Percentiles rank a stretch among this genome's conserved stretches.
Conservation (phyloP, 1,284 basidiomycete species). For the Apiotrichum veenhuisii region DNA sequence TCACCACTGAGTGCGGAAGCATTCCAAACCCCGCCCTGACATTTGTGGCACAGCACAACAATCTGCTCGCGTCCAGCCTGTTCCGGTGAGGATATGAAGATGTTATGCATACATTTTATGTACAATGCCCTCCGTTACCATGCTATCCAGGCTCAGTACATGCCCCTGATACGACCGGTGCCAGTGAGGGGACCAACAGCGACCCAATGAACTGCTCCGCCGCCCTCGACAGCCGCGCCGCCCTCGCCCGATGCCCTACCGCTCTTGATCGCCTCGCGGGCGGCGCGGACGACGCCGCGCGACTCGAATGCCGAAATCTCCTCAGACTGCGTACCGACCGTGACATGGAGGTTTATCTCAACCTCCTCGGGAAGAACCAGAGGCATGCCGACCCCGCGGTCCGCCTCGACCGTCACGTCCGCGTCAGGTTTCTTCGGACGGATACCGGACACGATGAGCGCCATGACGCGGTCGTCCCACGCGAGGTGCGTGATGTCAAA, state of each 20-base stretch:
- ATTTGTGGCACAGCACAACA: too few species aligned
- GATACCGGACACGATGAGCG: slow-evolving; percentile 62
- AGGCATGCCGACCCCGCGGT: slow-evolving; percentile 9
- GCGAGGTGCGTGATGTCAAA: slow-evolving; percentile 64
- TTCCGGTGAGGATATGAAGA: too few species aligned
- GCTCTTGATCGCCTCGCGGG: slow-evolving; percentile 26
- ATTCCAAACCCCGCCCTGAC: too few species aligned
- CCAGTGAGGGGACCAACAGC: slow-evolving; percentile 23
- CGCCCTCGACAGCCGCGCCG: slow-evolving; percentile 31
- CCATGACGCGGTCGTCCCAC: slow-evolving; percentile 79
- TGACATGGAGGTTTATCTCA: slow-evolving; percentile 68
- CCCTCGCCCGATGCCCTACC: slow-evolving; percentile 24
- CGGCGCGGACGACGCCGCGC: slow-evolving; percentile 31
- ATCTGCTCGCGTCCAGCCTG: too few species aligned
- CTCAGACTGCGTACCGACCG: slow-evolving; percentile 68
- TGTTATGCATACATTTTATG: not conserved
- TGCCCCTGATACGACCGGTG: slow-evolving; percentile 33
- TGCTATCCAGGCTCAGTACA: slow-evolving; percentile 17
- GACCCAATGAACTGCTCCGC: slow-evolving; percentile 33
- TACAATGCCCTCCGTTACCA: not conserved
- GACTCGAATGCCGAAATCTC: slow-evolving; percentile 64
- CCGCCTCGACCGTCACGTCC: slow-evolving; percentile 1
- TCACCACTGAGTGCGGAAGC: too few species aligned
- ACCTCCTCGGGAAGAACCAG: slow-evolving; percentile 54
- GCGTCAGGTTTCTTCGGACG: slow-evolving; percentile 48